Evolutionary conservation across 108 stramenopile species (phyloP).

Genomic region (Stephanodiscus minutulus): DNA sequence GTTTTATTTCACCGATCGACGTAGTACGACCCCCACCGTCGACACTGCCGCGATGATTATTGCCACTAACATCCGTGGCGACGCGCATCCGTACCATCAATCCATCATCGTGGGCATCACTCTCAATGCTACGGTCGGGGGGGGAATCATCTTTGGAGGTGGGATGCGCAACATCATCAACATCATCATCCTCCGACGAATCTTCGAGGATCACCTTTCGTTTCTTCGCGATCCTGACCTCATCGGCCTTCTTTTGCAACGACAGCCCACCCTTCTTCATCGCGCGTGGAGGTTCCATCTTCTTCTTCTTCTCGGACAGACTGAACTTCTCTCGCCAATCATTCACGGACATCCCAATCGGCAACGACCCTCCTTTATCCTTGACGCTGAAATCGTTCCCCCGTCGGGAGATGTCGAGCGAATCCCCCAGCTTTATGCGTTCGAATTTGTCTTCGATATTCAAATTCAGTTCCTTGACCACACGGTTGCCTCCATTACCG

Average conservation of each 20-base stretch:
- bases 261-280: background rate
- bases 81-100: constrained; percentile 19
- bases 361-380: constrained; percentile 59
- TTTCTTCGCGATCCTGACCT: constrained; percentile 10
- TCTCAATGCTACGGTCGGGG: background rate
- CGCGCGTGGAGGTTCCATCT: background rate
- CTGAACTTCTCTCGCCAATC: constrained; percentile 56
- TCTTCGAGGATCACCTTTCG: constrained; percentile 21
- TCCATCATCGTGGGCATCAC: constrained; percentile 9
- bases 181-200: constrained; percentile 27
- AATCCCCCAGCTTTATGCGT: constrained; percentile 42
- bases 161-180: background rate
- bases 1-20: constrained; percentile 48
- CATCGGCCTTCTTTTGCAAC: background rate
- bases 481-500: no score
- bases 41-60: background rate
- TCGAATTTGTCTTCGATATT: constrained; percentile 70
- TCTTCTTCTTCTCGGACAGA: background rate
- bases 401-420: constrained; percentile 46
- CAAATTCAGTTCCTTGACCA: constrained; percentile 16
- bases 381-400: constrained; percentile 57
- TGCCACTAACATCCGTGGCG: constrained; percentile 4
- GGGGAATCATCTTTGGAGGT: background rate
- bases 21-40: constrained; percentile 5
- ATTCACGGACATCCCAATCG: constrained; percentile 34